Percentiles rank a stretch among this genome's conserved stretches.
Conservation (phyloP, 345 rosid species). For the Dipteronia sinensis region DNA sequence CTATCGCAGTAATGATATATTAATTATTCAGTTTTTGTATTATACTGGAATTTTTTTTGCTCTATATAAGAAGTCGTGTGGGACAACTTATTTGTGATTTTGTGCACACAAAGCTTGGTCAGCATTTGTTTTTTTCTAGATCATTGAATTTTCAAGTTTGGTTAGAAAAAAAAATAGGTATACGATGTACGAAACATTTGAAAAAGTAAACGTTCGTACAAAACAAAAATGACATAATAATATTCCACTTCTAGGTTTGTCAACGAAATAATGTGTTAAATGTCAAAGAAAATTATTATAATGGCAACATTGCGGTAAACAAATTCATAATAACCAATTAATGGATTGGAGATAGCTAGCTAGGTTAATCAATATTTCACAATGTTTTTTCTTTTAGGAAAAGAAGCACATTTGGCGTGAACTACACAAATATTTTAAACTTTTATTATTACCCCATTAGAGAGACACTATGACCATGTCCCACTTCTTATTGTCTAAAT, state of each 20-base stretch:
- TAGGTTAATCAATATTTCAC: neutral
- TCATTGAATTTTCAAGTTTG: neutral
- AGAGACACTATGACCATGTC: neutral
- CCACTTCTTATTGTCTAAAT: neutral
- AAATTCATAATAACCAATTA: neutral
- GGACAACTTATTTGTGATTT: no score
- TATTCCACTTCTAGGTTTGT: conserved; percentile 1
- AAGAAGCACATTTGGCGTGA: neutral
- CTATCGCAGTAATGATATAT: no score
- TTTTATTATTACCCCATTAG: conserved; percentile 5
- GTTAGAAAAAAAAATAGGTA: neutral
- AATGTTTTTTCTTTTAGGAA: neutral
- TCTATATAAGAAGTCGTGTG: no score
- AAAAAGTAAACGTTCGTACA: neutral
- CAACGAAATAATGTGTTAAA: neutral
- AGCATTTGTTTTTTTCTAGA: neutral
- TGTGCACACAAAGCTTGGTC: neutral
- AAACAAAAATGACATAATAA: neutral
- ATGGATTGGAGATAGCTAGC: neutral
- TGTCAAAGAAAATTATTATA: neutral
- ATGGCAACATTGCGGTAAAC: neutral
- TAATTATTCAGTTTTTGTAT: no score
- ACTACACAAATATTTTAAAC: neutral
- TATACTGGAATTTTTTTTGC: neutral
- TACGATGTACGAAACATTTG: neutral